Evolutionary conservation across 352 stramenopile genomes (phyloP), one percentile per base, ranked within the genome.

Genomic region (Blastocystis sp.): DNA sequence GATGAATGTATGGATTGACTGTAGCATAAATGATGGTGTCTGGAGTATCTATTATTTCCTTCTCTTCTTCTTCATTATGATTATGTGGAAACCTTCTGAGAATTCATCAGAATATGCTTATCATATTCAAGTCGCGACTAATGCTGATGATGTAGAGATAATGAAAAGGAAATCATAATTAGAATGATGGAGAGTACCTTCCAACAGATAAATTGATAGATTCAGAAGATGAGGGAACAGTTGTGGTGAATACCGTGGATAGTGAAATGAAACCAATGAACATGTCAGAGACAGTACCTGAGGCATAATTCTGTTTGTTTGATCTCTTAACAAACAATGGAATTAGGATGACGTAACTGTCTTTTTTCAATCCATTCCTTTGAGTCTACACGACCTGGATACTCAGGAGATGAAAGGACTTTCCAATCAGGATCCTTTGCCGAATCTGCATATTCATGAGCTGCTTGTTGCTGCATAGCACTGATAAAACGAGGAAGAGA

Each of bases 181-280:
- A 83, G 71, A 83, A 87, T n/a, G 77, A 87, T 37, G 77, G 59
- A 11, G 77, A 87, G 46, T 87, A 61, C 46, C 65, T 87, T 49
- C 59, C 77, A 11, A 78, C 54, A n/a, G 77, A 87, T 32, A 74
- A 51, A 3, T 42, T 87, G 7, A 12, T 87, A 19, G 77, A 78
- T 52, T 74, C 59, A 2, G 77, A 87, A 42, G 65, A 74, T 19
- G 77, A 74, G 16, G 77, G 65, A 75, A 51, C 24, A 37, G 29
- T 87, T 21, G 77, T 61, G 1, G 77, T 87, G 21, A 78, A 78
- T 43, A 78, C 59, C 6, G 52, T 87, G 16, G 49, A 58, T 42
- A 78, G 37, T 56, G 77, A 87, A 42, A 87, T 87, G 77, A 87
- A 87, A 56, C 77, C 77, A 16, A 87, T 87, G 77, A 87, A 58